Evolutionary conservation across 2,329 filamentous ascomycete genomes (phyloP), one percentile per base, ranked within the genome.

Genomic region (Pyricularia grisea): DNA sequence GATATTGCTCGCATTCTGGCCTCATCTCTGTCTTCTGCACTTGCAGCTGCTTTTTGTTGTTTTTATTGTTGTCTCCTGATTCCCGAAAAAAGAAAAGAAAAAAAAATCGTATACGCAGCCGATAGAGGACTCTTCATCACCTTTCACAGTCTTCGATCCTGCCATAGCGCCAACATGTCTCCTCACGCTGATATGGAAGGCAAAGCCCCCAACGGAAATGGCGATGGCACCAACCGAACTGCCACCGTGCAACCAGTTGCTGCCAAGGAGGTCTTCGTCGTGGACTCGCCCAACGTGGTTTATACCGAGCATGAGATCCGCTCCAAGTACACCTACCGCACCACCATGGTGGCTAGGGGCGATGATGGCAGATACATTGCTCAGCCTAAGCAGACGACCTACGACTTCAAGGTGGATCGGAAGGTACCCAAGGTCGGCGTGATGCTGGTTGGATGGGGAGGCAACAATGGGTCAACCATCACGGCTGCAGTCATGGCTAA

Each of bases 401-500:
- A 98, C 80, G 91, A 97, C 85, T 98, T 99, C 91, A 97, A 97
- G 87, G 92, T 95, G 77, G 91, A 97, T 79, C 93, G 94, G 79
- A 92, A 92, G 81, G 87, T 98, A 70, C 93, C 93, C 81, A 97
- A 94, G 86, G 88, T 93, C 74, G 95, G 95, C 77, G 88, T 97
- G 84, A 98, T 99, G 95, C 87, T 99, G 73, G 94, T 99, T 74
- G 95, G 95, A 72, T 94, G 91, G 89, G 95, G 95, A 81, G 95
- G 95, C 77, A 99, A 99, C 88, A 99, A 99, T 79, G 95, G 95
- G 73, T 93, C 93, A 73, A 99, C 95, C 70, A 93, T 99, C 72
- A 98, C 95, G 70, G 95, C 95, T 71, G 95, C 94, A 79, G 97
- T 99, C 81, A 87, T 99, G 78, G 95, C 94, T 81, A 99, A 99